phyloP scores from a whole-genome alignment of 1,139 yeast genomes.

The Scheffersomyces stambukii region DNA sequence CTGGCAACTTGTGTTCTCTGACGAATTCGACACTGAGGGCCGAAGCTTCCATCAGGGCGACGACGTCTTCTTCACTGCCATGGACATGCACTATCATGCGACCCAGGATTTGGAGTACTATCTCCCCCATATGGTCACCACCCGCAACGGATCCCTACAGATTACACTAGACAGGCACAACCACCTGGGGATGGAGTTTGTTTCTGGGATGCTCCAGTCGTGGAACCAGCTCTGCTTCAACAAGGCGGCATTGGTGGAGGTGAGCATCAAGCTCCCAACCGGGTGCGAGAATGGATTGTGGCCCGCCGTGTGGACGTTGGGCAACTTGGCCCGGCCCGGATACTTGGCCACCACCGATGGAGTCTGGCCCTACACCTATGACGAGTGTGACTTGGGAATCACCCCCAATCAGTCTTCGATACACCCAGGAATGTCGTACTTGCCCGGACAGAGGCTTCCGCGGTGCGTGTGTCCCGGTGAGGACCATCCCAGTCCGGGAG shows the following conservation, averaged over 20 bases:
- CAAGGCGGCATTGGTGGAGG: constrained; percentile 22
- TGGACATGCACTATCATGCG: constrained; percentile 26
- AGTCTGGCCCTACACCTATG: constrained; percentile 31
- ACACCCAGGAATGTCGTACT: constrained; percentile 25
- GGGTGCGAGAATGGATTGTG: constrained; percentile 22
- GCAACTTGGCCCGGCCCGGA: constrained; percentile 29
- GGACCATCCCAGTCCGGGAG: constrained; percentile 28
- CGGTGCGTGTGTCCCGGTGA: constrained; percentile 22
- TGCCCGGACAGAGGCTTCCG: constrained; percentile 28
- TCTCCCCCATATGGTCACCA: constrained; percentile 26
- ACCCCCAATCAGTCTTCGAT: constrained; percentile 26
- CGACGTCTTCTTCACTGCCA: constrained; percentile 28
- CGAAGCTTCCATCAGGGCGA: constrained; percentile 27
- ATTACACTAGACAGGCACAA: constrained; percentile 21
- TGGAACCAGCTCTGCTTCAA: constrained; percentile 31
- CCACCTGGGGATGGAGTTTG: constrained; percentile 20
- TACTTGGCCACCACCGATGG: constrained; percentile 29
- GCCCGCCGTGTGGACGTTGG: constrained; percentile 33
- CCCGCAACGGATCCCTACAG: constrained; percentile 21
- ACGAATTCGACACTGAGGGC: constrained; percentile 29
- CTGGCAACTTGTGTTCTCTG: constrained; percentile 28
- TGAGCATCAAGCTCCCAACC: constrained; percentile 21
- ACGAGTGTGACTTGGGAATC: constrained; percentile 27
- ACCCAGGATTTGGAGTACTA: constrained; percentile 30
- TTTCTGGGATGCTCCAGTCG: constrained; percentile 28